Percentiles rank a stretch among this genome's conserved stretches.
phyloP scores from a whole-genome alignment of 495 filamentous ascomycete species.

The Neurospora sp. region DNA sequence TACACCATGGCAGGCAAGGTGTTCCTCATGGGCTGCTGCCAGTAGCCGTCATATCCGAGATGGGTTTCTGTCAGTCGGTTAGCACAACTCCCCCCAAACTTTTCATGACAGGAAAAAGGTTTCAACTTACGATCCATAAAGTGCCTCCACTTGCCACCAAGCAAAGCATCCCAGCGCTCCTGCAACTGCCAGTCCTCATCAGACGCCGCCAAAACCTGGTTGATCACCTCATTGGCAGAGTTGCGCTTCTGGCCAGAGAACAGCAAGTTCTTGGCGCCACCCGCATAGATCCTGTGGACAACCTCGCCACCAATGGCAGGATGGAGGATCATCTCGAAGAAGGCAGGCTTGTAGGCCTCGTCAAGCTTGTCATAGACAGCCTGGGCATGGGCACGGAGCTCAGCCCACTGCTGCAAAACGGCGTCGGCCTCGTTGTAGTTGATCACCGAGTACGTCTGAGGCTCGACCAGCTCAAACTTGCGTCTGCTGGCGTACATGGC shows the following conservation, averaged over 20 bases:
- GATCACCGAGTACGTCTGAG: conserved; percentile 50
- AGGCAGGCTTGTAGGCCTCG: conserved; percentile 39
- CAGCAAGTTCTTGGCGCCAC: conserved; percentile 49
- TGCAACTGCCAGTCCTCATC: conserved; percentile 53
- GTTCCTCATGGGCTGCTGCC: conserved; percentile 67
- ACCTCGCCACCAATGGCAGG: conserved; percentile 53
- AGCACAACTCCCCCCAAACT: background rate
- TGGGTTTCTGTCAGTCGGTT: conserved; percentile 34
- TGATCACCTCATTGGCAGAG: conserved; percentile 50
- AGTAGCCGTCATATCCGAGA: conserved; percentile 42
- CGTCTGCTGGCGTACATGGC: conserved; percentile 51
- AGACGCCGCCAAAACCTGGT: conserved; percentile 48
- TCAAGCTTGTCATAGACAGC: conserved; percentile 44
- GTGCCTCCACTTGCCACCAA: conserved; percentile 64
- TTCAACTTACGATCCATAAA: conserved; percentile 50
- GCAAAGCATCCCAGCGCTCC: conserved; percentile 48
- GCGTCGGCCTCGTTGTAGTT: conserved; percentile 65
- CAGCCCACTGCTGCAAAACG: conserved; percentile 52
- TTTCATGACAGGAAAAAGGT: too few species aligned
- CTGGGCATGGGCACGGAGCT: conserved; percentile 43
- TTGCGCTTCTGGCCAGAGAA: conserved; percentile 56
- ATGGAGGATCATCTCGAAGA: conserved; percentile 63
- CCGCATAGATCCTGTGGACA: conserved; percentile 51
- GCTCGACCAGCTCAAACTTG: conserved; percentile 61
- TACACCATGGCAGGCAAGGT: conserved; percentile 49